Percentiles rank a stretch among this genome's conserved stretches.
These are phyloP conservation scores for Phytophthora fragariaefolia DNA, from an alignment of 352 stramenopile species.

Conservation along the genomic window DNA sequence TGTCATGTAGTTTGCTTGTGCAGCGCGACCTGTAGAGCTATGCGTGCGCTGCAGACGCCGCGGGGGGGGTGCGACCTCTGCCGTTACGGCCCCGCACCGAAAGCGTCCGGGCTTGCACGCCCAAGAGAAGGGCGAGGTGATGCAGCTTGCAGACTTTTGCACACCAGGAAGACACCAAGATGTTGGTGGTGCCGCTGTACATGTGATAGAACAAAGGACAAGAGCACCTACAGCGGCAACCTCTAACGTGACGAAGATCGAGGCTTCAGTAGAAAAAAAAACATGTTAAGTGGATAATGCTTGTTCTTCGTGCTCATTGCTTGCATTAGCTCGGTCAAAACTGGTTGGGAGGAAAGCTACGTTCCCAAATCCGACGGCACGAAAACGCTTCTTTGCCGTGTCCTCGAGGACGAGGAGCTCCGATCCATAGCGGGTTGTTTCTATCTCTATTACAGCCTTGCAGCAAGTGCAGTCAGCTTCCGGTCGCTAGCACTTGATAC, in stretches of 20 bases:
- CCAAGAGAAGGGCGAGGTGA: slow-evolving; percentile 38
- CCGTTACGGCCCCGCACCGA: slow-evolving; percentile 24
- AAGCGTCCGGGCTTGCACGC: slow-evolving; percentile 37
- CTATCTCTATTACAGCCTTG: slow-evolving; percentile 47
- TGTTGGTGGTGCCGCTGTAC: slow-evolving; percentile 28
- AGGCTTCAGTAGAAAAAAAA: too few species aligned
- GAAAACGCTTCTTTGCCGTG: slow-evolving; percentile 24
- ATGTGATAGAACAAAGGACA: slow-evolving; percentile 12
- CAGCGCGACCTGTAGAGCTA: slow-evolving; percentile 13
- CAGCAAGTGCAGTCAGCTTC: slow-evolving; percentile 15
- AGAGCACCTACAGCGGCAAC: not conserved
- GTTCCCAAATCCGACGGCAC: slow-evolving; percentile 35
- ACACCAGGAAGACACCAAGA: slow-evolving; percentile 31
- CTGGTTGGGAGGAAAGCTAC: slow-evolving; percentile 29
- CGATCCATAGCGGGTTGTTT: slow-evolving; percentile 35
- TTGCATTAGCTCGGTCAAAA: slow-evolving; percentile 42
- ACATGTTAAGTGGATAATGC: slow-evolving; percentile 26
- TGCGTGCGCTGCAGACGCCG: slow-evolving; percentile 3
- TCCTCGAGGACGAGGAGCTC: slow-evolving; percentile 27
- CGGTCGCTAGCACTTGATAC: slow-evolving; percentile 29
- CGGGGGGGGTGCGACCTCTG: slow-evolving; percentile 8
- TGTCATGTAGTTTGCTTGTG: slow-evolving; percentile 11
- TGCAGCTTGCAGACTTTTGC: slow-evolving; percentile 25
- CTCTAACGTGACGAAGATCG: too few species aligned
- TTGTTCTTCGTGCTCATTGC: slow-evolving; percentile 24